Evolutionary conservation across 768 basidiomycete genomes (phyloP), one percentile per base, ranked within the genome.

Genomic region (Mrakia blollopis): DNA sequence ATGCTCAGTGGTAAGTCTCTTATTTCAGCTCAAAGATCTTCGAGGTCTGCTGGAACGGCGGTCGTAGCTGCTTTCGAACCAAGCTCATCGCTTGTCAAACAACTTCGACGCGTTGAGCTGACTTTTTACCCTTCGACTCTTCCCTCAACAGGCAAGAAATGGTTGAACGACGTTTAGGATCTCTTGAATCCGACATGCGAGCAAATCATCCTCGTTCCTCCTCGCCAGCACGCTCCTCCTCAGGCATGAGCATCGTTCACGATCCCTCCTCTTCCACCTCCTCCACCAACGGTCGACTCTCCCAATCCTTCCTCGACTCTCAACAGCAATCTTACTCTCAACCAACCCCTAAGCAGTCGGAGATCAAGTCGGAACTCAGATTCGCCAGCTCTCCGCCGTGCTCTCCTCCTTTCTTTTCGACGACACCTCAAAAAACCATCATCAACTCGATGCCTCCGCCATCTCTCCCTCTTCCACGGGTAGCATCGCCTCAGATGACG

Each of bases 1-100:
- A 63, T 14, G 62, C 62, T 63, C 62, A 63, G 30, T 63, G 62
- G 62, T 63, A 16, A 63, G 62, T 63, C 5, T 32, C 13, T 63
- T 32, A 32, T 23, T 32, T 32, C 2, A 2, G 18, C 57, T 16
- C 14, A 16, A 4, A 6, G 30, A 3, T 3, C 35, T n/a, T 63
- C 32, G 30, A 18, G 47, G 47, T 21, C 2, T 50, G 47, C 47
- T 50, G 2, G 47, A 13, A 44, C 44, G 44, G 11, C 44, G n/a
- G 13, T 30, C 60, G 60, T 16, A 4, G 60, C 18, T n/a, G 60
- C 4, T 61, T 50, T 11, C 54, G n/a, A n/a, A n/a, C 57, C 18
- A 60, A 25, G 57, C 25, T 30, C 23, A n/a, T 13, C 23, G 21
- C 57, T 25, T 23, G 47, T 21, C 47, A 14, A 44, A 14, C 47